Evolutionary conservation across 2,329 filamentous ascomycete species (phyloP), one percentile per base, ranked within the genome.

Genomic region (Thelonectria olida): DNA sequence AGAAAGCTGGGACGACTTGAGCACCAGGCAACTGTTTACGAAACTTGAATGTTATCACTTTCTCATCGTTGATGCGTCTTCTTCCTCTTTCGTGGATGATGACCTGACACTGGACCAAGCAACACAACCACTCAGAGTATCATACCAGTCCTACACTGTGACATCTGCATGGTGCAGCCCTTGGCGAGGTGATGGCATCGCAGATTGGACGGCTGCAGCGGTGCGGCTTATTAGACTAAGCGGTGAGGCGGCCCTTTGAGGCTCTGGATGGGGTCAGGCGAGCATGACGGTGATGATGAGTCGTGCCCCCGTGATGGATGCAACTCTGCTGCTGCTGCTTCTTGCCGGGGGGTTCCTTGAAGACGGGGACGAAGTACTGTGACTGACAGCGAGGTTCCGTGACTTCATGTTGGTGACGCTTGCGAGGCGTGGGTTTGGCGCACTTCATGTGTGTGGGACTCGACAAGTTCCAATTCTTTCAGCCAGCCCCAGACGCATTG

Each of bases 171-270:
- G 25, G 17, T 6, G 20, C 34, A 25, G 15, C 19, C 17, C 23
- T 41, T 13, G 22, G 22, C 19, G 19, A 48, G 42, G 19, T 41
- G 19, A 54, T 53, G 41, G 25, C 34, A 31, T 52, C 39, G 23
- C 20, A 53, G 31, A 58, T 52, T 47, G 54, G 54, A 51, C 28
- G 23, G 42, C 17, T 20, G 17, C n/a, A 23, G 22, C 52, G 27
- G 31, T 55, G 58, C 57, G 39, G 57, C 57, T 60, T 60, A 60
- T 54, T 36, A 55, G 51, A 60, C 57, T 60, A 51, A 55, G 57
- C 57, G 57, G 57, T 61, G 58, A 58, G 56, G 42, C 56, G 53
- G 41, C 15, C 31, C 12, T 34, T 58, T 49, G 56, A 52, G 47
- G 58, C 58, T 61, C 47, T 41, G 31, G 53, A n/a, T 39, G 58